phyloP scores from a whole-genome alignment of 1,284 basidiomycete species.

The Pholiota adiposa region DNA sequence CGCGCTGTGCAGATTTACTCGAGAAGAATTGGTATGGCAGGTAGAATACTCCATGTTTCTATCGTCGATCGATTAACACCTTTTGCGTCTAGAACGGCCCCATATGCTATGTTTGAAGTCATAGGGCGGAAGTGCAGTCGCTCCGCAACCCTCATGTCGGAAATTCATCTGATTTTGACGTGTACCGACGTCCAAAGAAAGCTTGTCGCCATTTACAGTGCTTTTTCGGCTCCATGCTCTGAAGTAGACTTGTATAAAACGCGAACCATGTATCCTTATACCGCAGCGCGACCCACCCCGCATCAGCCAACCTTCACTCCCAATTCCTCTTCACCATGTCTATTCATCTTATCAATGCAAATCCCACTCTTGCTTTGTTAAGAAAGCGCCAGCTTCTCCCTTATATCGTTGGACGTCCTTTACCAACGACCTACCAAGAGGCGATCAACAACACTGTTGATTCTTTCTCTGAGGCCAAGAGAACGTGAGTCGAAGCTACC shows the following conservation, averaged over 20 bases:
- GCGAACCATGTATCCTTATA: no score
- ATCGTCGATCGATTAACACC: no score
- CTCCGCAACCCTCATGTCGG: background rate
- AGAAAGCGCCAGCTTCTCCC: constrained; percentile 8
- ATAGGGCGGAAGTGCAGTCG: background rate
- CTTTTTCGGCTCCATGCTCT: no score
- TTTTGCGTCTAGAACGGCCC: no score
- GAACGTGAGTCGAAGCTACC: constrained; percentile 4
- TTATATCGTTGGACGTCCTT: constrained; percentile 5
- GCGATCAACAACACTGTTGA: constrained; percentile 9
- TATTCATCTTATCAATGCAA: constrained; percentile 9
- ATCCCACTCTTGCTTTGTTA: constrained; percentile 6
- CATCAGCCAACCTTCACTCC: background rate
- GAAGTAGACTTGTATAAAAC: background rate
- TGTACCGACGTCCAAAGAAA: background rate
- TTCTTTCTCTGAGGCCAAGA: constrained; percentile 9
- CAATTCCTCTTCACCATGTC: background rate
- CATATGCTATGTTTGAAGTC: no score
- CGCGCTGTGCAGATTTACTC: background rate
- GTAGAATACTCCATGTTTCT: background rate
- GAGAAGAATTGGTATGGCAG: background rate
- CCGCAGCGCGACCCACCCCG: background rate
- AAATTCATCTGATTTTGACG: background rate
- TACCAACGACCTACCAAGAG: constrained; percentile 8
- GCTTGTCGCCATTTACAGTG: background rate